Percentiles rank a stretch among this genome's conserved stretches.
Conservation (phyloP, 2,329 filamentous ascomycete genomes). For the Xylariaceae sp. region DNA sequence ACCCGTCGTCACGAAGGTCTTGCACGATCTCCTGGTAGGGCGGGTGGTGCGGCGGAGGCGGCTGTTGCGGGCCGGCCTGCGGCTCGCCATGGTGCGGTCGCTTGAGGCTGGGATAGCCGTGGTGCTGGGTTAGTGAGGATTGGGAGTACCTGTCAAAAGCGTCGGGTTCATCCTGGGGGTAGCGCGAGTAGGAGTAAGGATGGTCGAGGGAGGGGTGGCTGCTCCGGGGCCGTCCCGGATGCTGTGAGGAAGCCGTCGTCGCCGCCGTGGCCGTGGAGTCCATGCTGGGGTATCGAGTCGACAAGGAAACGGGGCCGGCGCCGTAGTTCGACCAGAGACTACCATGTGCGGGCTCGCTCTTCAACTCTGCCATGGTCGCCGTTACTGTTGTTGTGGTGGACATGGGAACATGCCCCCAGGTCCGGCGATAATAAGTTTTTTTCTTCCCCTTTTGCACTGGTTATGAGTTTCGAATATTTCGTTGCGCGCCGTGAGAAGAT, state of each 20-base stretch:
- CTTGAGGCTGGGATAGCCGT: slow-evolving; percentile 53
- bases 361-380: slow-evolving; percentile 59
- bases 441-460: background rate
- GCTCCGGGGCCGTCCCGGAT: slow-evolving; percentile 46
- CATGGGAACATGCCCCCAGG: slow-evolving; percentile 49
- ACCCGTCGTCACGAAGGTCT: slow-evolving; percentile 53
- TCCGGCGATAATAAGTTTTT: slow-evolving; percentile 13
- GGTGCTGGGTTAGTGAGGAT: slow-evolving; percentile 43
- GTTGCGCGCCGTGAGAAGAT: slow-evolving; percentile 11
- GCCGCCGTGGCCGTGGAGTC: slow-evolving; percentile 43
- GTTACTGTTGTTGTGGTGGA: slow-evolving; percentile 57
- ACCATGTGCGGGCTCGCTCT: slow-evolving; percentile 53
- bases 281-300: slow-evolving; percentile 46
- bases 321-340: slow-evolving; percentile 54
- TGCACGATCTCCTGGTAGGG: slow-evolving; percentile 58
- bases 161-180: slow-evolving; percentile 50
- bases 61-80: slow-evolving; percentile 13
- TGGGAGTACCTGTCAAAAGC: slow-evolving; percentile 50
- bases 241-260: slow-evolving; percentile 39
- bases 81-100: slow-evolving; percentile 39
- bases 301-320: slow-evolving; percentile 49
- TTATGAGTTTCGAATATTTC: slow-evolving; percentile 1
- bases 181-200: slow-evolving; percentile 49
- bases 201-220: slow-evolving; percentile 47
- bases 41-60: slow-evolving; percentile 33